These are phyloP conservation scores for Baorangia bicolor DNA, from an alignment of 768 basidiomycete genomes.

Conservation along the genomic window DNA sequence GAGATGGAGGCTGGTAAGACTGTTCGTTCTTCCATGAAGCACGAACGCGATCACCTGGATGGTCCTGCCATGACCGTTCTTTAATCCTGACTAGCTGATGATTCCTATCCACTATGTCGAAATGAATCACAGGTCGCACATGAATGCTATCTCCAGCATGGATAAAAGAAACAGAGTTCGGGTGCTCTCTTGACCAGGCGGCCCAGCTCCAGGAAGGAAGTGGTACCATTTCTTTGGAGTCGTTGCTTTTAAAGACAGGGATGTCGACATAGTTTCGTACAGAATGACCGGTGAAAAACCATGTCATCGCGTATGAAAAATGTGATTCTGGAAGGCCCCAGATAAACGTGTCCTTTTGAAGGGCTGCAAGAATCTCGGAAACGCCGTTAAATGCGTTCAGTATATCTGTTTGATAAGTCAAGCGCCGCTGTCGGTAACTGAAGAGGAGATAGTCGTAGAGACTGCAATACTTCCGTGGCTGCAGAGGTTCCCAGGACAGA, in stretches of 20 bases:
- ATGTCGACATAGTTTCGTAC: constrained; percentile 1
- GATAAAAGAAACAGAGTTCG: background rate
- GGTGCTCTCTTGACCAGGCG: constrained; percentile 3
- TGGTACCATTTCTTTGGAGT: background rate
- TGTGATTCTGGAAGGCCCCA: constrained; percentile 17
- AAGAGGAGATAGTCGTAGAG: background rate
- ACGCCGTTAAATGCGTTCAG: constrained; percentile 17
- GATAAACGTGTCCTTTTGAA: constrained; percentile 12
- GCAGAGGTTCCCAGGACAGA: background rate
- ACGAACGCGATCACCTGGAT: background rate
- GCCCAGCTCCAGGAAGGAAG: constrained; percentile 24
- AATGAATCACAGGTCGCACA: constrained; percentile 1
- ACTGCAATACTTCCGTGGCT: background rate
- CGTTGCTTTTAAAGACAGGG: constrained; percentile 5
- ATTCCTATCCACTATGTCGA: constrained; percentile 6
- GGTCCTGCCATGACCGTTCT: background rate
- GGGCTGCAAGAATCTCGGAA: constrained; percentile 6
- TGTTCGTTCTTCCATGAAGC: background rate
- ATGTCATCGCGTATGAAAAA: constrained; percentile 14
- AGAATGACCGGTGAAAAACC: background rate
- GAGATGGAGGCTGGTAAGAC: background rate
- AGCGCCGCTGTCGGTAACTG: constrained; percentile 7
- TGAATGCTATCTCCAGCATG: accelerated
- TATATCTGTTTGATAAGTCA: constrained; percentile 16
- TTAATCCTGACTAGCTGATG: background rate